These are phyloP conservation scores for Tephrocybe sp. DNA, from an alignment of 768 basidiomycete genomes.

Conservation along the genomic window DNA sequence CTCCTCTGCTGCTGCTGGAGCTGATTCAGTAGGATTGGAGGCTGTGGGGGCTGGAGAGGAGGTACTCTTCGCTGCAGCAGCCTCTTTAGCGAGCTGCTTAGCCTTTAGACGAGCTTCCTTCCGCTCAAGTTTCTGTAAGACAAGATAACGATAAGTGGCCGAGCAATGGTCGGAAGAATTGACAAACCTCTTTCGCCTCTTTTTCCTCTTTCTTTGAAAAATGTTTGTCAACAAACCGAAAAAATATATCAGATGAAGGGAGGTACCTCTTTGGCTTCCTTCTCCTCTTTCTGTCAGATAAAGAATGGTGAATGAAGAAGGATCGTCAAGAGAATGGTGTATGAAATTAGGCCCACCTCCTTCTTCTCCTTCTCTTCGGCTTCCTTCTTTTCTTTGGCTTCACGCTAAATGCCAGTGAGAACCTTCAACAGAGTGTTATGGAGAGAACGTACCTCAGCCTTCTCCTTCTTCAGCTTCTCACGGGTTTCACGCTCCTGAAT, in stretches of 20 bases:
- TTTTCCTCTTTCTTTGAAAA: constrained; percentile 38
- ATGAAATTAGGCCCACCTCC: constrained; percentile 32
- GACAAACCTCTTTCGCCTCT: constrained; percentile 45
- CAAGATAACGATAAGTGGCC: not conserved
- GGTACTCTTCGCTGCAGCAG: constrained; percentile 35
- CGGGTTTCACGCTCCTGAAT: constrained; percentile 80
- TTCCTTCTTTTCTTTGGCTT: constrained; percentile 80
- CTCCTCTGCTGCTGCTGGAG: constrained; percentile 18
- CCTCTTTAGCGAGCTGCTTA: constrained; percentile 29
- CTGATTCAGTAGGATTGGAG: constrained; percentile 35
- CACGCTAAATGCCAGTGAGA: constrained; percentile 49
- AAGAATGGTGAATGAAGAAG: constrained; percentile 3
- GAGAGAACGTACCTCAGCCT: constrained; percentile 45
- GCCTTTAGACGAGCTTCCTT: constrained; percentile 56
- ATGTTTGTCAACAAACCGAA: not conserved
- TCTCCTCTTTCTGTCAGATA: constrained; percentile 45
- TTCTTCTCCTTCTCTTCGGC: constrained; percentile 62
- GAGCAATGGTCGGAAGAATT: not conserved
- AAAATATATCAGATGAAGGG: not conserved
- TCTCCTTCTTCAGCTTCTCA: constrained; percentile 84
- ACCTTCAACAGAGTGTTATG: constrained; percentile 1
- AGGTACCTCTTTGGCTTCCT: constrained; percentile 49
- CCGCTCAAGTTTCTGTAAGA: constrained; percentile 50
- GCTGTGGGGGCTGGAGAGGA: constrained; percentile 30
- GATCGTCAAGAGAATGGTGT: not conserved